A percentile compares a stretch with the other conserved stretches of the same genome.
Evolutionary conservation across 495 filamentous ascomycete species (phyloP).

Genomic region (Penicillium odoratum): DNA sequence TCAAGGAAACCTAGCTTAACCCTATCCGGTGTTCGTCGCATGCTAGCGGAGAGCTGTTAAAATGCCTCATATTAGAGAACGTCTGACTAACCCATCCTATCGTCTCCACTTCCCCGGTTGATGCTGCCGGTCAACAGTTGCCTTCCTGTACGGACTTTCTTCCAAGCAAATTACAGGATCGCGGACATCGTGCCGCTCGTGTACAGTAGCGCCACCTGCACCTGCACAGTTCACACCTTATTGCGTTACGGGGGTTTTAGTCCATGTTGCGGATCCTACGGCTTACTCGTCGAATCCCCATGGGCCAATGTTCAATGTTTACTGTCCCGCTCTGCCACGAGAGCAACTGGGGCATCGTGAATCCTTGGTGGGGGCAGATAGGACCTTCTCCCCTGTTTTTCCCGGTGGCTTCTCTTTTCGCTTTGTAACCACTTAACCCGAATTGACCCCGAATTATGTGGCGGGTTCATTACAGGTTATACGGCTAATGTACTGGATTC

Average conservation of each 20-base stretch:
- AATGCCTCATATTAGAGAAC: conserved; percentile 26
- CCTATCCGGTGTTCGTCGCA: conserved; percentile 12
- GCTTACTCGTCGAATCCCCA: not conserved
- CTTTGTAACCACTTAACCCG: not conserved
- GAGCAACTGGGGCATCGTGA: not conserved
- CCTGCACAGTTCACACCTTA: conserved; percentile 37
- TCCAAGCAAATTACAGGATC: conserved; percentile 6
- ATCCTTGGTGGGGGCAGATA: not conserved
- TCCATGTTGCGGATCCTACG: not conserved
- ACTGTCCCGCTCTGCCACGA: not conserved
- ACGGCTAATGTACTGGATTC: not conserved
- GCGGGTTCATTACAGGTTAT: not conserved
- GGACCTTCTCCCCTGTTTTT: not conserved
- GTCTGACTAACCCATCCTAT: conserved; percentile 7
- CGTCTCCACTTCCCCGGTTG: conserved; percentile 29
- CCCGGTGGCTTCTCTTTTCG: not conserved
- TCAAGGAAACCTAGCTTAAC: conserved; percentile 3
- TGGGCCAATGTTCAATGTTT: not conserved
- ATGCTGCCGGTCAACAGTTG: conserved; percentile 26
- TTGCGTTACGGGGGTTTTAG: conserved; percentile 9
- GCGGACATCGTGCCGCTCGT: not conserved
- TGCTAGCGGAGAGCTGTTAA: conserved; percentile 12
- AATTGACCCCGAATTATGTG: not conserved
- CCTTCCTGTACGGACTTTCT: not conserved
- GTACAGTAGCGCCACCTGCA: conserved; percentile 13